Evolutionary conservation across 257 asterid genomes (phyloP).

Genomic region (Solanum chiquidenum): DNA sequence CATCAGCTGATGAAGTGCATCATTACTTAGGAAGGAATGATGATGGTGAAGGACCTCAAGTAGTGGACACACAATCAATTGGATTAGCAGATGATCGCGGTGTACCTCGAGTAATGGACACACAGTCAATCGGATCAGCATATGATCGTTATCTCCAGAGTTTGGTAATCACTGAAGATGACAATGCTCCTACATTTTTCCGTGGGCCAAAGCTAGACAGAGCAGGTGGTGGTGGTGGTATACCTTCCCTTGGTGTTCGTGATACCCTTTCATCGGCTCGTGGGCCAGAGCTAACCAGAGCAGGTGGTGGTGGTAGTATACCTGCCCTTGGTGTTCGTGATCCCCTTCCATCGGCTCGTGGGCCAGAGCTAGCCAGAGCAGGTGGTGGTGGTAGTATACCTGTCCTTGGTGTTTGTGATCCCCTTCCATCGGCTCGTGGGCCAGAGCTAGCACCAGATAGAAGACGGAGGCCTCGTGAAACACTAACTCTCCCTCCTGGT

Average conservation of each 20-base stretch:
- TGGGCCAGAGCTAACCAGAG: neutral
- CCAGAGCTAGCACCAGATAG: constrained; percentile 21
- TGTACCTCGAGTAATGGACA: constrained; percentile 21
- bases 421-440: no score
- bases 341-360: no score
- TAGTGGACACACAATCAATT: constrained; percentile 21
- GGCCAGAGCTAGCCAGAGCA: no score
- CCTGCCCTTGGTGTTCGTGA: no score
- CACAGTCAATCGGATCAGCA: constrained; percentile 29
- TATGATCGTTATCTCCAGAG: constrained; percentile 41
- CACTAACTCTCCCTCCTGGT: constrained; percentile 41
- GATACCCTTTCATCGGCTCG: neutral
- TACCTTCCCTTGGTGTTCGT: no score
- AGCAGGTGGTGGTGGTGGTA: no score
- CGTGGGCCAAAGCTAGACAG: no score
- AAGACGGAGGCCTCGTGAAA: constrained; percentile 24
- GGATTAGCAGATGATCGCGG: constrained; percentile 10
- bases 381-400: no score
- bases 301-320: no score
- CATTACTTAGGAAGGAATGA: constrained; percentile 17
- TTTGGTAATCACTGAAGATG: constrained; percentile 21
- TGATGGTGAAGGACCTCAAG: constrained; percentile 17
- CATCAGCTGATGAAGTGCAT: constrained; percentile 13
- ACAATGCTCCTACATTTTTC: neutral
- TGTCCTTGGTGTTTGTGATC: no score